These are phyloP conservation scores for Quercus tomentella DNA, from an alignment of 331 rosid genomes.

Conservation along the genomic window DNA sequence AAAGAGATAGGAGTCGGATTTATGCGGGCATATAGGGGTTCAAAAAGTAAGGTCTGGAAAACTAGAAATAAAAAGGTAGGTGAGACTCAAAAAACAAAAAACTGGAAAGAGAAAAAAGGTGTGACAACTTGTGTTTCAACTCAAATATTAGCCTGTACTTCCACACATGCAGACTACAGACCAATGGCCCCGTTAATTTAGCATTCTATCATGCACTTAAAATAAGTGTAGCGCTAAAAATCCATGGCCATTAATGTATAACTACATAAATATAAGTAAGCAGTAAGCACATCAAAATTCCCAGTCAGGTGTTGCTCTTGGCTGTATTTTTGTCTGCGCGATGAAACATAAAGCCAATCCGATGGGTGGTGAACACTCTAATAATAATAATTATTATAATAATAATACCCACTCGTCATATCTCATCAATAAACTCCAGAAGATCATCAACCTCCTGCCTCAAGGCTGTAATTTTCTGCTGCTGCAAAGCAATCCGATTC, in stretches of 20 bases:
- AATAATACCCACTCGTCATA: slow-evolving; percentile 26
- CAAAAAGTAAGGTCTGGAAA: too few species aligned
- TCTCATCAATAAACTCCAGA: slow-evolving; percentile 77
- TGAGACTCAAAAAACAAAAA: too few species aligned
- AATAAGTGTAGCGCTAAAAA: neutral
- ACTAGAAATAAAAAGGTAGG: too few species aligned
- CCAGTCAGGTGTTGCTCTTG: neutral
- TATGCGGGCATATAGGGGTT: too few species aligned
- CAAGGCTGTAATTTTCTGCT: slow-evolving; percentile 69
- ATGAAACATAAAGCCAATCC: neutral
- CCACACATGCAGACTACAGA: too few species aligned
- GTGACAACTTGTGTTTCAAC: too few species aligned
- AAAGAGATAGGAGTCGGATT: too few species aligned
- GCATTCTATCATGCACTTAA: neutral
- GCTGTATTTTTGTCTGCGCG: neutral
- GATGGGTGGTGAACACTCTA: neutral
- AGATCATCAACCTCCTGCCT: slow-evolving; percentile 84
- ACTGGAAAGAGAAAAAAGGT: too few species aligned
- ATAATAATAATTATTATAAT: neutral
- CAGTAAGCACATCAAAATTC: slow-evolving; percentile 20
- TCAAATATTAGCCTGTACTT: too few species aligned
- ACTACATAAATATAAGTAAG: slow-evolving; percentile 4
- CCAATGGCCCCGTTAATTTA: too few species aligned
- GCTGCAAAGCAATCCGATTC: slow-evolving; percentile 67
- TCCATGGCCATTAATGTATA: neutral